Percentiles rank a stretch among this genome's conserved stretches.
Evolutionary conservation across 2,329 filamentous ascomycete genomes (phyloP).

Genomic region (Leptographium radiaticola): DNA sequence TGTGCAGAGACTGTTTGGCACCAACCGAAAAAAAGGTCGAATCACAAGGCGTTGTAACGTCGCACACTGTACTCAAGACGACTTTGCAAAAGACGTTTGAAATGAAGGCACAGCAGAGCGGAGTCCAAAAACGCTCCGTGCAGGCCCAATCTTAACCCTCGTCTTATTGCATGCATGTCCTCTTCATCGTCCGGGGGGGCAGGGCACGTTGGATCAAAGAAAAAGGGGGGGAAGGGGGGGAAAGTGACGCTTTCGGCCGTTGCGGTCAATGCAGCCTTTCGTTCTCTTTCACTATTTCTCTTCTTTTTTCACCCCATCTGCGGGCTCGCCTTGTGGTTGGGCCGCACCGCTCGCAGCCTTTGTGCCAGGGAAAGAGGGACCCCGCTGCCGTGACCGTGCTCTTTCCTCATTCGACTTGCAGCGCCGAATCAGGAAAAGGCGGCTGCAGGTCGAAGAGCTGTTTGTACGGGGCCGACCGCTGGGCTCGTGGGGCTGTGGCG

Average conservation of each 20-base stretch:
- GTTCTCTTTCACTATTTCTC: background rate
- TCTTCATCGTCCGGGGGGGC: background rate
- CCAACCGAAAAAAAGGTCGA: background rate
- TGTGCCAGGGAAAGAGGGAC: slow-evolving; percentile 1
- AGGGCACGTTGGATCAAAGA: background rate
- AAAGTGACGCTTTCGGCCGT: slow-evolving; percentile 8
- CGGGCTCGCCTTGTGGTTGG: background rate
- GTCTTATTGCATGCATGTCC: background rate
- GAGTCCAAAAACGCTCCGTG: background rate
- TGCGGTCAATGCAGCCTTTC: background rate
- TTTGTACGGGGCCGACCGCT: background rate
- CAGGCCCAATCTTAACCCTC: background rate
- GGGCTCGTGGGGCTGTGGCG: background rate
- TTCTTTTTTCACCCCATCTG: background rate
- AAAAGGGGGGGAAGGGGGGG: background rate
- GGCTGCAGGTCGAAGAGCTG: background rate
- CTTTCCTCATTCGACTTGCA: background rate
- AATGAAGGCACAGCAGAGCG: background rate
- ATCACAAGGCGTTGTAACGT: too few species aligned
- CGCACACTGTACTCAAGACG: background rate
- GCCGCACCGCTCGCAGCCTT: background rate
- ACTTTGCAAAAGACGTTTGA: background rate
- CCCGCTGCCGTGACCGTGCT: background rate
- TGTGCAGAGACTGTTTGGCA: background rate
- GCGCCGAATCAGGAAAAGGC: too few species aligned